A percentile compares a stretch with the other conserved stretches of the same genome.
Evolutionary conservation across 371 early-diverging fungal genomes (phyloP).

Genomic region (Mucor racemosus): DNA sequence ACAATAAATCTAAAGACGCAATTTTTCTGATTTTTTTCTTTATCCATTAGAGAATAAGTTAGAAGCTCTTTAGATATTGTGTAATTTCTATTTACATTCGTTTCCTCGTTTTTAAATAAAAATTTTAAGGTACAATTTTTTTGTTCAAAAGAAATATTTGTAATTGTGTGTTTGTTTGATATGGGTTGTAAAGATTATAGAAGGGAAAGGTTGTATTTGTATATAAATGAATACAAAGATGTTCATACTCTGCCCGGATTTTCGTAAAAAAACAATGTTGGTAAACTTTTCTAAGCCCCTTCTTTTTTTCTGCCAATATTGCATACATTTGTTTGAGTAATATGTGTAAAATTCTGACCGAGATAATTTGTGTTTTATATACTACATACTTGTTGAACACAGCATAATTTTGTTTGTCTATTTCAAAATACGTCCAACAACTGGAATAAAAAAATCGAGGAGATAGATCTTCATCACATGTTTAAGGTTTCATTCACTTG

Average conservation of each 20-base stretch:
- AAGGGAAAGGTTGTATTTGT: background rate
- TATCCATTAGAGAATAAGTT: background rate
- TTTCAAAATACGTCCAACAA: background rate
- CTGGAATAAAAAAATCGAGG: background rate
- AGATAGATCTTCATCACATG: constrained; percentile 1
- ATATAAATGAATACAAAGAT: background rate
- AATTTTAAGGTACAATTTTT: constrained; percentile 6
- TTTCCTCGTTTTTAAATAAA: background rate
- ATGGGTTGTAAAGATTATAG: background rate
- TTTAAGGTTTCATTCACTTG: background rate
- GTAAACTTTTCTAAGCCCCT: too few species aligned
- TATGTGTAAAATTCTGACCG: background rate
- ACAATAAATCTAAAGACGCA: constrained; percentile 34
- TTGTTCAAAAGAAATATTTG: background rate
- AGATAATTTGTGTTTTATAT: background rate
- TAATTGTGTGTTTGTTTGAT: background rate
- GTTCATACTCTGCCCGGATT: too few species aligned
- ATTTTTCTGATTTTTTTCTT: background rate
- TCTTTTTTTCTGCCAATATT: background rate
- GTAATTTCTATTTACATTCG: background rate
- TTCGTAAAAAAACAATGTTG: too few species aligned
- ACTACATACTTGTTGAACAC: background rate
- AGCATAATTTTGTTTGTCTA: background rate
- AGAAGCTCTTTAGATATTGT: constrained; percentile 4
- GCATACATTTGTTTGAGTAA: too few species aligned